Conservation (phyloP, 1,284 basidiomycete genomes). For the Rhodotorula glutinis region DNA sequence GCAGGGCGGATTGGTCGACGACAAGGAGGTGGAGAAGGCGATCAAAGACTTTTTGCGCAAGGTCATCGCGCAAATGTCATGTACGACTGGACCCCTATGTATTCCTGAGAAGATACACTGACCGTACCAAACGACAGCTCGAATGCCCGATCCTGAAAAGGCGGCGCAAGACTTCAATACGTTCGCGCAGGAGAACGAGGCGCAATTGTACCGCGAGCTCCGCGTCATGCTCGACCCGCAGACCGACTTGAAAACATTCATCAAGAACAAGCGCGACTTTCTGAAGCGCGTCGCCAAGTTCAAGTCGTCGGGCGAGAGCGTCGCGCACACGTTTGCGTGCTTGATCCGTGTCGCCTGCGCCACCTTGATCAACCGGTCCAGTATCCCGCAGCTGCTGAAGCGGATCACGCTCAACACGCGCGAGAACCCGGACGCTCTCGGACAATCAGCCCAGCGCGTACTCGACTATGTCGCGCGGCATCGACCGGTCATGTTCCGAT, state of each 20-base stretch:
- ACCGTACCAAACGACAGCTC: conserved; percentile 47
- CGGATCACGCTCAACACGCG: conserved; percentile 51
- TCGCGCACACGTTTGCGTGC: conserved; percentile 64
- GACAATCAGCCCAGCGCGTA: conserved; percentile 45
- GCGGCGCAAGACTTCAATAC: conserved; percentile 71
- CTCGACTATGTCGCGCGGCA: conserved; percentile 69
- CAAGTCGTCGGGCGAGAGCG: not conserved
- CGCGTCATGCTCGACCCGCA: conserved; percentile 76
- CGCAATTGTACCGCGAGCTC: conserved; percentile 76
- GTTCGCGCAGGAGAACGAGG: conserved; percentile 85
- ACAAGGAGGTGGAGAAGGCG: conserved; percentile 59
- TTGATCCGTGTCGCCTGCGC: conserved; percentile 70
- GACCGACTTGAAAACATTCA: conserved; percentile 72
- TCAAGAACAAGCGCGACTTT: conserved; percentile 79
- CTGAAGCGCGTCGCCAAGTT: conserved; percentile 69
- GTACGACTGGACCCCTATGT: conserved; percentile 50
- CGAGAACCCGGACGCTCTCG: conserved; percentile 29
- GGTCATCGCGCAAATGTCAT: conserved; percentile 60
- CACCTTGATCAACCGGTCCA: conserved; percentile 76
- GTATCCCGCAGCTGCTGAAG: conserved; percentile 69
- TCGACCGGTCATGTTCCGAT: conserved; percentile 67
- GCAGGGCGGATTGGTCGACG: conserved; percentile 80
- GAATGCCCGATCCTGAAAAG: conserved; percentile 68
- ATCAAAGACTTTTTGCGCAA: conserved; percentile 59
- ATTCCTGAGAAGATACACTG: not conserved